Percentiles rank a stretch among this genome's conserved stretches.
Evolutionary conservation across 1,139 yeast species (phyloP).

Genomic region (Sugiyamaella novakii): DNA sequence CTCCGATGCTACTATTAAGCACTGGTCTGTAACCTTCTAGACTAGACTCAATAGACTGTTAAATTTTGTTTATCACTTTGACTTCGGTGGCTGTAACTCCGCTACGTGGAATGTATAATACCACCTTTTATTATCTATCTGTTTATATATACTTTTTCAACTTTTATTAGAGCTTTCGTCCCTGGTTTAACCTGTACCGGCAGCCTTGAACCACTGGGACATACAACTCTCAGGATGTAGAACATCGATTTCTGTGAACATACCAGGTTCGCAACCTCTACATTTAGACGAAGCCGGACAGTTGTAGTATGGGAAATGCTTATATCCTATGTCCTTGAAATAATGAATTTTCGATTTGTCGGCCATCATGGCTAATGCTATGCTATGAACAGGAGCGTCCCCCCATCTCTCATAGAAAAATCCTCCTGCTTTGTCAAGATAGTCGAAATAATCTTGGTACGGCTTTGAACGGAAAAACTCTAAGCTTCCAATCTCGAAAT

Average conservation of each 20-base stretch:
- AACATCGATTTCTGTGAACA: conserved; percentile 49
- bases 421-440: conserved; percentile 69
- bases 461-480: conserved; percentile 72
- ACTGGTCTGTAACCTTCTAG: conserved; percentile 53
- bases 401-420: conserved; percentile 92
- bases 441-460: conserved; percentile 63
- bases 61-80: neutral
- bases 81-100: neutral
- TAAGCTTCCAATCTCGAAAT: conserved; percentile 79
- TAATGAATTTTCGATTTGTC: conserved; percentile 73
- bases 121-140: neutral
- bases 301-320: conserved; percentile 69
- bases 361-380: conserved; percentile 74
- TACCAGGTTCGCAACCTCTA: conserved; percentile 49
- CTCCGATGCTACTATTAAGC: conserved; percentile 75
- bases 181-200: conserved; percentile 29
- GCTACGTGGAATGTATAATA: neutral
- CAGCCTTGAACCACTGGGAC: conserved; percentile 64
- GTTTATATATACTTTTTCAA: conserved; percentile 1
- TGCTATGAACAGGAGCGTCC: conserved; percentile 84
- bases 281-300: conserved; percentile 59
- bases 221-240: conserved; percentile 69
- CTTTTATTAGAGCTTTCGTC: no score
- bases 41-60: conserved; percentile 2
- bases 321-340: conserved; percentile 86